Evolutionary conservation across 2,329 filamentous ascomycete species (phyloP).

Genomic region (Akanthomyces muscarius): DNA sequence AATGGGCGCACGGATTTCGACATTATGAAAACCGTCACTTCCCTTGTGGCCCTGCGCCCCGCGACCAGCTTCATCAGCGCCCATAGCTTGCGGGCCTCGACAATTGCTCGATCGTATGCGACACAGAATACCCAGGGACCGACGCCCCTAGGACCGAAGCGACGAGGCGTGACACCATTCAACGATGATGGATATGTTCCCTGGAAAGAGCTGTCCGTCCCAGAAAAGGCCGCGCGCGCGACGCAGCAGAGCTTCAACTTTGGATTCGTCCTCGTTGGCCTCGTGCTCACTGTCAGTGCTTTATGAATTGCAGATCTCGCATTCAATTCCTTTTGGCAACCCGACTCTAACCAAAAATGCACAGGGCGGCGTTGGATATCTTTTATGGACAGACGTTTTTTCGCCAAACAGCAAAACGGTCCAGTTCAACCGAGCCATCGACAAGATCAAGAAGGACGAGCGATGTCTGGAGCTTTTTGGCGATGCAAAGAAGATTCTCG

Average conservation of each 20-base stretch:
- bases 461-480: conserved; percentile 72
- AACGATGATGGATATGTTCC: conserved; percentile 80
- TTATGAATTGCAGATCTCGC: background rate
- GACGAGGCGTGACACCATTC: conserved; percentile 73
- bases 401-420: conserved; percentile 79
- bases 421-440: conserved; percentile 83
- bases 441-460: conserved; percentile 69
- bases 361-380: conserved; percentile 70
- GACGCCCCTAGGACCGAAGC: conserved; percentile 43
- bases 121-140: conserved; percentile 49
- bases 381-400: conserved; percentile 80
- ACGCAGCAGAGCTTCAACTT: conserved; percentile 92
- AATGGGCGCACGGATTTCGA: conserved; percentile 34
- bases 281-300: conserved; percentile 65
- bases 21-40: conserved; percentile 45
- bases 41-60: conserved; percentile 34
- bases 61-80: conserved; percentile 27
- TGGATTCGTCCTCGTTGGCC: conserved; percentile 67
- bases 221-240: conserved; percentile 77
- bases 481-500: conserved; percentile 68
- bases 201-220: conserved; percentile 71
- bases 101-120: conserved; percentile 51
- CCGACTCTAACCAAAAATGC: conserved; percentile 11
- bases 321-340: background rate
- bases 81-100: conserved; percentile 33